A percentile compares a stretch with the other conserved stretches of the same genome.
phyloP scores from a whole-genome alignment of 164 flowering plant species.

The Stephania japonica region DNA sequence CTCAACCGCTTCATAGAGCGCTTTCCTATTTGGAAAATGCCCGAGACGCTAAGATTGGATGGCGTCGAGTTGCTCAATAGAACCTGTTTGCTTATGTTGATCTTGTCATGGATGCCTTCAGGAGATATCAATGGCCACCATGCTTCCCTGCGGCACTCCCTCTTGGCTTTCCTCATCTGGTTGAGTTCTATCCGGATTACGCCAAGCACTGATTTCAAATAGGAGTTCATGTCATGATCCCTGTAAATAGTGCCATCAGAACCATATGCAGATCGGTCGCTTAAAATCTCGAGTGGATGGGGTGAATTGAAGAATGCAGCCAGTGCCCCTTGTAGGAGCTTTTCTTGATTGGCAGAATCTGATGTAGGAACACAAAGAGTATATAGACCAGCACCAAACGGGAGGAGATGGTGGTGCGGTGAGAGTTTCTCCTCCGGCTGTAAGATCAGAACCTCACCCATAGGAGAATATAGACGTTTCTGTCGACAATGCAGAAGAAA shows the following conservation, averaged over 20 bases:
- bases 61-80: slow-evolving; percentile 8
- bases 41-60: slow-evolving; percentile 43
- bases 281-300: slow-evolving; percentile 87
- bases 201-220: slow-evolving; percentile 49
- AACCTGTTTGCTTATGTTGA: slow-evolving; percentile 23
- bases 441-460: slow-evolving; percentile 85
- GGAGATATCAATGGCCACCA: slow-evolving; percentile 74
- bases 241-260: slow-evolving; percentile 73
- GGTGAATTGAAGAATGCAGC: slow-evolving; percentile 70
- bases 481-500: slow-evolving; percentile 23
- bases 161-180: slow-evolving; percentile 48
- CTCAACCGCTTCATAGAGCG: slow-evolving; percentile 63
- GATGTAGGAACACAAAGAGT: slow-evolving; percentile 30
- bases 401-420: slow-evolving; percentile 88
- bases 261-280: slow-evolving; percentile 90
- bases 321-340: slow-evolving; percentile 58
- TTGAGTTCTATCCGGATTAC: slow-evolving; percentile 74
- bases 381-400: slow-evolving; percentile 85
- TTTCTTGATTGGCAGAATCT: slow-evolving; percentile 35
- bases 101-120: slow-evolving; percentile 18
- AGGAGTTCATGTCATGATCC: slow-evolving; percentile 92
- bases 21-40: slow-evolving; percentile 39
- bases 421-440: slow-evolving; percentile 89
- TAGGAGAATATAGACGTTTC: slow-evolving; percentile 76
- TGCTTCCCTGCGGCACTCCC: slow-evolving; percentile 47